Percentiles rank a stretch among this genome's conserved stretches.
These are phyloP conservation scores for Pleurotus sapidus DNA, from an alignment of 768 basidiomycete genomes.

Conservation along the genomic window DNA sequence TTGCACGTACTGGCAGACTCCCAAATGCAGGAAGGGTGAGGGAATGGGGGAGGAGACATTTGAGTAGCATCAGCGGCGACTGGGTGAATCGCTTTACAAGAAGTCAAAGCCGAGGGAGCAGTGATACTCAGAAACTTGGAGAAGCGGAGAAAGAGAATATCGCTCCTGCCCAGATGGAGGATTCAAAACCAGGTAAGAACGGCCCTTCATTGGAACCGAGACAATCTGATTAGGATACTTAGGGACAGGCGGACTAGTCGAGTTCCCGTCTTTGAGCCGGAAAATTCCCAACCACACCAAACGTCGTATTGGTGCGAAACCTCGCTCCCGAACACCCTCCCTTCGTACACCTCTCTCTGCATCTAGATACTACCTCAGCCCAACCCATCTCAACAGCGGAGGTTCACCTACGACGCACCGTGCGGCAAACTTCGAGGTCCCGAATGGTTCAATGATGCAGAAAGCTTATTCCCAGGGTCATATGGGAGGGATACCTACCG, in stretches of 20 bases:
- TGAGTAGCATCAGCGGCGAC: conserved; percentile 52
- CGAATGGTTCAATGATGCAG: not conserved
- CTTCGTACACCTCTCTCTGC: conserved; percentile 15
- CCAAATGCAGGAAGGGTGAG: conserved; percentile 22
- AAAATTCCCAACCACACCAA: conserved; percentile 3
- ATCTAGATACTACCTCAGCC: not conserved
- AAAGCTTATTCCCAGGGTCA: conserved; percentile 2
- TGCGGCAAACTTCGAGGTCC: too few species aligned
- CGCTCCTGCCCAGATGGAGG: conserved; percentile 16
- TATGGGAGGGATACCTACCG: not conserved
- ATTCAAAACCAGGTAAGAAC: conserved; percentile 8
- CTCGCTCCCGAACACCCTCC: conserved; percentile 28
- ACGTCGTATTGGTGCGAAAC: conserved; percentile 6
- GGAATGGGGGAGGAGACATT: conserved; percentile 55
- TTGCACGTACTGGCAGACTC: conserved; percentile 24
- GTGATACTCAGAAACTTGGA: conserved; percentile 3
- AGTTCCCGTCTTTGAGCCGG: conserved; percentile 12
- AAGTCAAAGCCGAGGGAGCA: conserved; percentile 19
- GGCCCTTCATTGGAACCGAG: not conserved
- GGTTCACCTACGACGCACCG: too few species aligned
- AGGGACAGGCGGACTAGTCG: conserved; percentile 12
- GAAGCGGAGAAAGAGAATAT: conserved; percentile 23
- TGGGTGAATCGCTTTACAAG: conserved; percentile 37
- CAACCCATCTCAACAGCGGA: too few species aligned
- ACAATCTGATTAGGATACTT: not conserved